These are phyloP conservation scores for Backusella australiensis DNA, from an alignment of 192 early-diverging fungal genomes.

Conservation along the genomic window DNA sequence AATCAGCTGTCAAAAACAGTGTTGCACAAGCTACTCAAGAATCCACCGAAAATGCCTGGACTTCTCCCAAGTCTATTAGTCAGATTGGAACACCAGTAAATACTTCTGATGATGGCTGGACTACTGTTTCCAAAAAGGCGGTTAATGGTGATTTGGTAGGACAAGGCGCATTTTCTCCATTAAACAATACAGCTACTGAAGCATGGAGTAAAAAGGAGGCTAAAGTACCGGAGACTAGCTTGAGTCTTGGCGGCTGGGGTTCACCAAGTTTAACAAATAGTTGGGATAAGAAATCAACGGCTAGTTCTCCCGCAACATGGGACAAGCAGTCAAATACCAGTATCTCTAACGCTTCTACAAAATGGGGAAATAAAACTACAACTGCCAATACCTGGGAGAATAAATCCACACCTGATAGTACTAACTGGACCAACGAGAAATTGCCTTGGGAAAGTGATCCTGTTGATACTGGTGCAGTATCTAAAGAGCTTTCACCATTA, in stretches of 20 bases:
- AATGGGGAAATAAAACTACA: background rate
- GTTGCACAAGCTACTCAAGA: background rate
- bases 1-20: background rate
- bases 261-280: background rate
- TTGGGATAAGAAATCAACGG: background rate
- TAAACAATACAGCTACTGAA: background rate
- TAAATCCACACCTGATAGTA: background rate
- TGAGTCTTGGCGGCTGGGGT: background rate
- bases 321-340: background rate
- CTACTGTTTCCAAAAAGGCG: background rate
- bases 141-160: background rate
- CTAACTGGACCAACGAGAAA: background rate
- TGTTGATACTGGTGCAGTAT: background rate
- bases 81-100: background rate
- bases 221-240: background rate
- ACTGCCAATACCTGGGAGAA: background rate
- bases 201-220: background rate
- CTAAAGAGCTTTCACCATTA: background rate
- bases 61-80: background rate
- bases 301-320: background rate
- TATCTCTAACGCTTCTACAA: background rate
- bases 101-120: background rate
- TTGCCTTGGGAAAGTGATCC: background rate
- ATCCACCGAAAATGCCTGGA: background rate
- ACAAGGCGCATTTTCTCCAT: background rate